Evolutionary conservation across 2,329 filamentous ascomycete species (phyloP), one percentile per base, ranked within the genome.

Genomic region (Aspergillus sojae): DNA sequence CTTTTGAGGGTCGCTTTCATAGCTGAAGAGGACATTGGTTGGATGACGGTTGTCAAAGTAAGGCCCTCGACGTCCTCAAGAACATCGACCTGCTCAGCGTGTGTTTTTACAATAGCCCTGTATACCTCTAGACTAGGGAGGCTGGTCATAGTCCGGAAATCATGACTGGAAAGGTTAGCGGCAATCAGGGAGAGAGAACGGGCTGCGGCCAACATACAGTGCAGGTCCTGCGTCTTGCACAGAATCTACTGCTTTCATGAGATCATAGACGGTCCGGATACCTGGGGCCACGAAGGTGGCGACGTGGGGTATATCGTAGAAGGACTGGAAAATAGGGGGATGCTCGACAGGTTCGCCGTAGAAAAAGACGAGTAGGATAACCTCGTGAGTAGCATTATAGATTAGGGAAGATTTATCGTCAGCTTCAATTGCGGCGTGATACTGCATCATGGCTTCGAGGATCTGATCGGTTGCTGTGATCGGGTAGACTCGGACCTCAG

Each of bases 111-210:
- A 21, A 57, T 54, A n/a, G 65, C 65, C 11, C 60, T 50, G 36
- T 65, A 67, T 26, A 65, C 60, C 1, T 61, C 53, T n/a, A 65
- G 28, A 26, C 54, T 41, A 41, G 43, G 63, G 5, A 53, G 52
- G 58, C 60, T 46, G 43, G 43, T 58, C 62, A 66, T 67, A 11
- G 61, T 64, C 46, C 67, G 60, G 55, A 67, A 61, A 21, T 68
- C 63, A 39, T 68, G 67, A 45, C 67, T 68, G n/a, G 34, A 28
- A 39, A 5, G 14, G 30, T 26, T 34, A 41, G 39, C 39, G 16
- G 39, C 12, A 41, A 2, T n/a, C 16, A 10, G 39, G 39, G 19
- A 5, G 3, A 41, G 19, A 41, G 39, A 10, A 41, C 3, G 16
- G 39, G 39, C 9, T n/a, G 16, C 9, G 39, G 3, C 7, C 39